Evolutionary conservation across 1,139 yeast genomes (phyloP).

Genomic region (Pichia sp.): DNA sequence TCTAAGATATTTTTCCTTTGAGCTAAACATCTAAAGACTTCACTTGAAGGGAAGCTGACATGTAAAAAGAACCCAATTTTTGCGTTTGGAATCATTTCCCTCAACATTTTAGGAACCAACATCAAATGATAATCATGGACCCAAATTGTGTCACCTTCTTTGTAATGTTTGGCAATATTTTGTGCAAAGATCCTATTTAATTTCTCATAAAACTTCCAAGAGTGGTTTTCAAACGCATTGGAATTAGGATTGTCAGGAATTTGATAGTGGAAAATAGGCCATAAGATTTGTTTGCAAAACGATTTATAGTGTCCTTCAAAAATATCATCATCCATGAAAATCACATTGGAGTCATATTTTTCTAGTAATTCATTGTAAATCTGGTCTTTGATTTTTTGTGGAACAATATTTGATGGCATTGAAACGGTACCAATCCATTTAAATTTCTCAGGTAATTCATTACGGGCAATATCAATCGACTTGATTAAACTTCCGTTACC

Average conservation of each 20-base stretch:
- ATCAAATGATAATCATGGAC: constrained; percentile 89
- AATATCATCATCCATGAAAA: constrained; percentile 66
- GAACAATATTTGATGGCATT: constrained; percentile 80
- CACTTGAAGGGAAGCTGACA: constrained; percentile 92
- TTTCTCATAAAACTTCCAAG: constrained; percentile 77
- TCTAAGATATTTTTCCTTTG: constrained; percentile 68
- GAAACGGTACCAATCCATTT: constrained; percentile 88
- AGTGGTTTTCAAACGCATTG: constrained; percentile 90
- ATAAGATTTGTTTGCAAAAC: constrained; percentile 85
- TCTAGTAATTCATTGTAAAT: constrained; percentile 37
- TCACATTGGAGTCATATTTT: constrained; percentile 53
- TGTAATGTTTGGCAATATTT: constrained; percentile 54
- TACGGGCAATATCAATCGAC: constrained; percentile 61
- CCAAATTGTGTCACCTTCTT: constrained; percentile 74
- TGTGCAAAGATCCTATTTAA: constrained; percentile 80
- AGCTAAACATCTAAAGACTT: constrained; percentile 90
- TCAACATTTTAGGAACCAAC: constrained; percentile 78
- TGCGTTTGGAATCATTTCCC: constrained; percentile 70
- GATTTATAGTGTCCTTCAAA: constrained; percentile 87
- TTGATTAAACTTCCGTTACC: constrained; percentile 89
- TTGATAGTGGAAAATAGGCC: constrained; percentile 97
- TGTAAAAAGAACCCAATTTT: constrained; percentile 89
- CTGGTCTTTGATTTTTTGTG: constrained; percentile 41
- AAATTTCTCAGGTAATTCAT: constrained; percentile 34
- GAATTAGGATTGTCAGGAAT: constrained; percentile 93